phyloP scores from a whole-genome alignment of 176 grass and related monocot species.

The Aechmea fasciata region DNA sequence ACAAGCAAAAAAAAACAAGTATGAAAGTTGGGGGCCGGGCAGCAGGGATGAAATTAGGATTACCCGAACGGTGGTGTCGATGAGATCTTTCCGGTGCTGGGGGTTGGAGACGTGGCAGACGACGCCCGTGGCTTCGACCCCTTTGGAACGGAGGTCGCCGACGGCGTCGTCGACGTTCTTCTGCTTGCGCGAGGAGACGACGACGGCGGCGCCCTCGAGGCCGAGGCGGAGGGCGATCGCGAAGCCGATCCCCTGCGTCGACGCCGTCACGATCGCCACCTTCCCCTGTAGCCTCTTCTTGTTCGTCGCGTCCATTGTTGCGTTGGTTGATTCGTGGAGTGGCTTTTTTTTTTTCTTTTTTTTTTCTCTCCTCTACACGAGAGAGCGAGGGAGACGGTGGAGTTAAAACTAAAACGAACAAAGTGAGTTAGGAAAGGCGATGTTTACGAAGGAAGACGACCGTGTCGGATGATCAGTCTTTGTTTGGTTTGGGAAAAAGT shows the following conservation, averaged over 20 bases:
- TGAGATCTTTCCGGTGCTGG: slow-evolving; percentile 63
- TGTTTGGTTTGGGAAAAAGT: too few relatives aligned
- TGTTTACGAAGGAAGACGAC: too few relatives aligned
- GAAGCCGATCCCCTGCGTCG: slow-evolving; percentile 80
- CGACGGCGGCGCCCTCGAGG: slow-evolving; percentile 72
- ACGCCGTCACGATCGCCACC: slow-evolving; percentile 89
- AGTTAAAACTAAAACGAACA: too few relatives aligned
- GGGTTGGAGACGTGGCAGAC: slow-evolving; percentile 84
- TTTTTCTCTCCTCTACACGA: too few relatives aligned
- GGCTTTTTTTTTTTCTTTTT: too few relatives aligned
- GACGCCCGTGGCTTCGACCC: slow-evolving; percentile 49
- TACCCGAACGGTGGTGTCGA: slow-evolving; percentile 67
- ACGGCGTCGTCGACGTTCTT: slow-evolving; percentile 86
- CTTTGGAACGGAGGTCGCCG: slow-evolving; percentile 50
- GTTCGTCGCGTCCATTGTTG: too few relatives aligned
- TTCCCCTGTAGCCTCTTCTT: slow-evolving; percentile 48
- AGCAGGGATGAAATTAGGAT: background rate
- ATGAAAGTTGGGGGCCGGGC: too few relatives aligned
- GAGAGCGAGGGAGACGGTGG: too few relatives aligned
- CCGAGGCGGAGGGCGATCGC: slow-evolving; percentile 82
- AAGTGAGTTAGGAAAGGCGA: too few relatives aligned
- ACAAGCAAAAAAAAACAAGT: too few relatives aligned
- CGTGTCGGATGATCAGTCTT: too few relatives aligned
- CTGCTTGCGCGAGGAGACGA: slow-evolving; percentile 95
- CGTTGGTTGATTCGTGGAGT: too few relatives aligned